phyloP scores from a whole-genome alignment of 2,329 filamentous ascomycete genomes.

The Cadophora sp. region DNA sequence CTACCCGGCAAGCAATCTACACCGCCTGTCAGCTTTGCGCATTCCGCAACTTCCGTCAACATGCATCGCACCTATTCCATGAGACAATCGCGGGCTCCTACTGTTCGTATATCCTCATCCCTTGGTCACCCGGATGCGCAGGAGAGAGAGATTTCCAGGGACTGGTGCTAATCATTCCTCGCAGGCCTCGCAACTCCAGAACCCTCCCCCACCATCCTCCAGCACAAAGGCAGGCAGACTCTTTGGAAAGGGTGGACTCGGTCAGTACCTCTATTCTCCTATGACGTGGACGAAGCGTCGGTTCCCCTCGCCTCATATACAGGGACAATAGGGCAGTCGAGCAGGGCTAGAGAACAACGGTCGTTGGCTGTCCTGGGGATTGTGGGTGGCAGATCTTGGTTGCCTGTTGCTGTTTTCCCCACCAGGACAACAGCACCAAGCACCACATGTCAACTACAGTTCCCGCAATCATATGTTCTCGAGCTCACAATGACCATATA shows the following conservation, averaged over 20 bases:
- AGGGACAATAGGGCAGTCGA: not conserved
- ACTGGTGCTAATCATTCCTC: slow-evolving; percentile 25
- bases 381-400: slow-evolving; percentile 13
- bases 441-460: not conserved
- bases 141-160: not conserved
- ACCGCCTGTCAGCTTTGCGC: slow-evolving; percentile 16
- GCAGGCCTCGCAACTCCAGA: slow-evolving; percentile 70
- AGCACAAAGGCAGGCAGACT: slow-evolving; percentile 90
- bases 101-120: slow-evolving; percentile 64
- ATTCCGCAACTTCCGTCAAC: slow-evolving; percentile 34
- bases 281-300: slow-evolving; percentile 45
- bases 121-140: not conserved
- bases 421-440: not conserved
- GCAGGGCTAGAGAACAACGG: not conserved
- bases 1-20: slow-evolving; percentile 3
- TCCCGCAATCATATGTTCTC: not conserved
- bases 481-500: slow-evolving; percentile 14
- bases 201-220: slow-evolving; percentile 89
- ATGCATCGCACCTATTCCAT: slow-evolving; percentile 99
- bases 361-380: not conserved
- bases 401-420: not conserved
- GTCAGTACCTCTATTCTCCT: slow-evolving; percentile 54
- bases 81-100: slow-evolving; percentile 96
- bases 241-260: slow-evolving; percentile 86
- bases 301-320: not conserved